A percentile compares a stretch with the other conserved stretches of the same genome.
Evolutionary conservation across 2,329 filamentous ascomycete species (phyloP).

Genomic region (Paraphoma chrysanthemicola): DNA sequence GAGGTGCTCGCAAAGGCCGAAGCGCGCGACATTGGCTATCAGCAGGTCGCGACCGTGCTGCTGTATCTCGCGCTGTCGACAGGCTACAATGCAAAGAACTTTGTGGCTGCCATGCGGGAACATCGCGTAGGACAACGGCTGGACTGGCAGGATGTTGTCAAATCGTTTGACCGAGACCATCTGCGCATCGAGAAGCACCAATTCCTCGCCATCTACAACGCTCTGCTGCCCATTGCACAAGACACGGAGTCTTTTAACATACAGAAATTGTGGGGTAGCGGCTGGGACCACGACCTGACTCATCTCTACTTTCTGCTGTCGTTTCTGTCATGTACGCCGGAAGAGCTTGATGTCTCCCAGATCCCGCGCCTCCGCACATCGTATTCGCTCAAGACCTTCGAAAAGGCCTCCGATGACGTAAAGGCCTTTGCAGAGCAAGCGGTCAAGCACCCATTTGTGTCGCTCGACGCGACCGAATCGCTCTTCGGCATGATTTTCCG

Average conservation of each 20-base stretch:
- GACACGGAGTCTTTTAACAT: conserved; percentile 75
- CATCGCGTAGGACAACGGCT: conserved; percentile 63
- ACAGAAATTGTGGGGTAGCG: conserved; percentile 86
- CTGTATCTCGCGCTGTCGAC: conserved; percentile 71
- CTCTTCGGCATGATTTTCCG: conserved; percentile 69
- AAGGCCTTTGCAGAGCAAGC: conserved; percentile 69
- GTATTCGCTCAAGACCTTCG: conserved; percentile 72
- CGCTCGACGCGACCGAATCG: conserved; percentile 78
- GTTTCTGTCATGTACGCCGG: conserved; percentile 76
- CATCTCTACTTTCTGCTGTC: conserved; percentile 94
- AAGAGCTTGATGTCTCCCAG: conserved; percentile 81
- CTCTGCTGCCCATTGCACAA: conserved; percentile 74
- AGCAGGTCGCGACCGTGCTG: conserved; percentile 82
- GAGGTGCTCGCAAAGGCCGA: conserved; percentile 65
- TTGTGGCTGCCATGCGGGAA: conserved; percentile 65
- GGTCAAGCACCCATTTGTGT: conserved; percentile 85
- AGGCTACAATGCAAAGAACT: conserved; percentile 71
- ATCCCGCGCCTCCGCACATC: conserved; percentile 83
- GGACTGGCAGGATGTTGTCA: conserved; percentile 74
- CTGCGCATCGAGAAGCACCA: conserved; percentile 79
- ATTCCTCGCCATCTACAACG: conserved; percentile 81
- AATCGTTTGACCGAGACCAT: conserved; percentile 80
- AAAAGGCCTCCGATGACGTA: conserved; percentile 65
- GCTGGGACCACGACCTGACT: conserved; percentile 85
- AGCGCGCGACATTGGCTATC: conserved; percentile 73